phyloP scores from a whole-genome alignment of 768 basidiomycete genomes.

The Cystofilobasidium bisporidii region DNA sequence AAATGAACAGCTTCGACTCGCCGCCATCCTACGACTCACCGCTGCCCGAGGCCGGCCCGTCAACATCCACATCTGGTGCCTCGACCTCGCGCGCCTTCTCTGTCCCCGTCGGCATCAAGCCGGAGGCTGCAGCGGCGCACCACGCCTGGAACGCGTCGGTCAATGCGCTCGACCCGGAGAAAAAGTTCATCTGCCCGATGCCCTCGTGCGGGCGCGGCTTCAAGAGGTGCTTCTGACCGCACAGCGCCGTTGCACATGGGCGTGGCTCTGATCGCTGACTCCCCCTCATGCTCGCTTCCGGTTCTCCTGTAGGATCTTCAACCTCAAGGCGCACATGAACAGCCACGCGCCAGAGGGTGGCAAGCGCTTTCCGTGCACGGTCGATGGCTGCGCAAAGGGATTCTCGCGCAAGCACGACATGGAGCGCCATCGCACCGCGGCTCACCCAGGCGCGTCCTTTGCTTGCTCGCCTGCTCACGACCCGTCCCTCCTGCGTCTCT shows the following conservation, averaged over 20 bases:
- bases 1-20: not conserved
- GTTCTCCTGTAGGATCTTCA: too few species aligned
- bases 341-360: not conserved
- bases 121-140: slow-evolving; percentile 3
- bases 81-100: not conserved
- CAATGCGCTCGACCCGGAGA: slow-evolving; percentile 2
- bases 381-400: not conserved
- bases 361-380: slow-evolving; percentile 4
- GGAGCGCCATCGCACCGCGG: not conserved
- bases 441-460: not conserved
- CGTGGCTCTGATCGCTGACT: not conserved
- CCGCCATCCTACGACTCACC: not conserved
- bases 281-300: too few species aligned
- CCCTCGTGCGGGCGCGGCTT: not conserved
- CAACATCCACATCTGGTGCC: not conserved
- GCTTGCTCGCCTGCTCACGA: not conserved
- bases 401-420: slow-evolving; percentile 6
- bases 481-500: not conserved
- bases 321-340: not conserved
- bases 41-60: not conserved
- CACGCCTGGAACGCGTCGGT: not conserved
- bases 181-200: slow-evolving; percentile 3
- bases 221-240: too few species aligned
- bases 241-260: too few species aligned
- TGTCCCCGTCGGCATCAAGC: not conserved